Evolutionary conservation across 2,329 filamentous ascomycete species (phyloP).

Genomic region (Aspergillus brasiliensis): DNA sequence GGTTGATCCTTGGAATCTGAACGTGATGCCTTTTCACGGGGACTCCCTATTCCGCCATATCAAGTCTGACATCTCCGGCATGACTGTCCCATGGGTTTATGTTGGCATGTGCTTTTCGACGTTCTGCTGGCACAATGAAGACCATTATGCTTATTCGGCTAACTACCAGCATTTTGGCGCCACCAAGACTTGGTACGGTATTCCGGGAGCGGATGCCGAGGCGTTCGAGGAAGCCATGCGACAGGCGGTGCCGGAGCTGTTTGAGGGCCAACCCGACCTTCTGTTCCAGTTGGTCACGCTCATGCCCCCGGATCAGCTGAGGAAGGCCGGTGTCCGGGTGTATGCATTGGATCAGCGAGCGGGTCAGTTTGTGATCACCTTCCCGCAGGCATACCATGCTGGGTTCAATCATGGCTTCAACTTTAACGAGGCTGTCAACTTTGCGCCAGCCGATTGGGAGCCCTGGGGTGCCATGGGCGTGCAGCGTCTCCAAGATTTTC

Average conservation of each 20-base stretch:
- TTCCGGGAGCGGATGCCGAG: slow-evolving; percentile 87
- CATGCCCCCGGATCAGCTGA: slow-evolving; percentile 86
- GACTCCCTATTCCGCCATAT: slow-evolving; percentile 96
- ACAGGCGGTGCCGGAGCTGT: slow-evolving; percentile 91
- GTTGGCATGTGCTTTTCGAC: slow-evolving; percentile 99
- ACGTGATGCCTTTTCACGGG: slow-evolving; percentile 82
- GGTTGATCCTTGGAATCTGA: slow-evolving; percentile 93
- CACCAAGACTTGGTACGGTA: slow-evolving; percentile 99
- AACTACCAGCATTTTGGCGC: slow-evolving; percentile 99
- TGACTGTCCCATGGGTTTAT: slow-evolving; percentile 99
- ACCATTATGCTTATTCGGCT: slow-evolving; percentile 95
- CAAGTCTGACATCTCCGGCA: slow-evolving; percentile 96
- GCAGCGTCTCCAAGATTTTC: slow-evolving; percentile 80
- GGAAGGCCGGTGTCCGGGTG: slow-evolving; percentile 88
- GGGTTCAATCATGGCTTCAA: slow-evolving; percentile 99
- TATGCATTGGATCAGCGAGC: slow-evolving; percentile 95
- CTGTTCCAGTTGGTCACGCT: slow-evolving; percentile 97
- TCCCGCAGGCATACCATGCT: slow-evolving; percentile 94
- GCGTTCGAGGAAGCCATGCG: slow-evolving; percentile 96
- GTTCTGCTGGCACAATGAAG: slow-evolving; percentile 99
- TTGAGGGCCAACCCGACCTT: slow-evolving; percentile 94
- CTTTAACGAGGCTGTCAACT: slow-evolving; percentile 98
- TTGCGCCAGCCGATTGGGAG: slow-evolving; percentile 94
- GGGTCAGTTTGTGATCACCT: slow-evolving; percentile 94
- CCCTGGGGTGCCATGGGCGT: slow-evolving; percentile 86